These are phyloP conservation scores for Phytophthora litchii DNA, from an alignment of 352 stramenopile species.

Conservation along the genomic window DNA sequence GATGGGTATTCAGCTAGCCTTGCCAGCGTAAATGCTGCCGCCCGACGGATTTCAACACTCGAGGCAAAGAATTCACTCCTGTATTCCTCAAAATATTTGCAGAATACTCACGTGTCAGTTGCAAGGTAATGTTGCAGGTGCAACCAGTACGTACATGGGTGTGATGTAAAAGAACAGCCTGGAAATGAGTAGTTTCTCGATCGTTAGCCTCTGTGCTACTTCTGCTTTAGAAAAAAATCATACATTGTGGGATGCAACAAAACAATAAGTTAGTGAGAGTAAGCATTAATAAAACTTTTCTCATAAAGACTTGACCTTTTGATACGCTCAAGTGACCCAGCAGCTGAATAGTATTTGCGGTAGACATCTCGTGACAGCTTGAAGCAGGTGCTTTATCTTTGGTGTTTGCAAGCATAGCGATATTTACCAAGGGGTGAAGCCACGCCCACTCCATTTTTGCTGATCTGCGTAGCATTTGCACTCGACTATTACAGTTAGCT, in stretches of 20 bases:
- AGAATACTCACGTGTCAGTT: background rate
- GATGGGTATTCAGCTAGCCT: constrained; percentile 31
- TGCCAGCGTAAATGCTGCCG: constrained; percentile 38
- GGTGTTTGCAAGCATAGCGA: background rate
- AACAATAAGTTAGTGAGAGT: background rate
- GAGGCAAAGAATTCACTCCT: constrained; percentile 5
- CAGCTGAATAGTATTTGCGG: constrained; percentile 10
- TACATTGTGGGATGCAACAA: background rate
- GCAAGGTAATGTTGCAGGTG: background rate
- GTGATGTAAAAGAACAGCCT: constrained; percentile 19
- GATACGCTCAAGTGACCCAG: constrained; percentile 23
- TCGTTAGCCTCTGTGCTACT: constrained; percentile 11
- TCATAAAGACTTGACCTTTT: constrained; percentile 24
- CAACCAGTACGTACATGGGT: constrained; percentile 5
- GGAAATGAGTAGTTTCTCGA: constrained; percentile 12
- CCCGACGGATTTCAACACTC: constrained; percentile 26
- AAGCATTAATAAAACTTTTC: background rate
- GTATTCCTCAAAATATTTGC: background rate
- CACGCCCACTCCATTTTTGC: constrained; percentile 22
- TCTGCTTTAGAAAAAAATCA: constrained; percentile 12
- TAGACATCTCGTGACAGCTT: background rate
- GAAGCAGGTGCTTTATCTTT: background rate
- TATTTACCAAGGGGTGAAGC: constrained; percentile 7
- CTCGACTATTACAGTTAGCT: constrained; percentile 16
- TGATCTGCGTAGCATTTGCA: constrained; percentile 21